phyloP scores from a whole-genome alignment of 139 green algal genomes.

The Dunaliella primolecta region DNA sequence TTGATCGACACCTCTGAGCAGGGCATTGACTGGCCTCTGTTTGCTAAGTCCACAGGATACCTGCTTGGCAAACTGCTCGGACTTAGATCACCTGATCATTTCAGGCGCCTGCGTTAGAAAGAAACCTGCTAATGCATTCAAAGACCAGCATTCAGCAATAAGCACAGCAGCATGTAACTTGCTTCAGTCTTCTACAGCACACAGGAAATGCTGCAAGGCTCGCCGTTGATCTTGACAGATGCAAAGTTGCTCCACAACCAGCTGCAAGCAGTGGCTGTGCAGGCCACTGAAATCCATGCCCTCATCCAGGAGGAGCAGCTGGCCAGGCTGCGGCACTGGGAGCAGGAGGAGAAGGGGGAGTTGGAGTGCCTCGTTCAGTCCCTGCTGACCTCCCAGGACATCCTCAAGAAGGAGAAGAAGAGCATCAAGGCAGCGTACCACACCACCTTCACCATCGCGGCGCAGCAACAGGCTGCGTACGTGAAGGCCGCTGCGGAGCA shows the following conservation, averaged over 20 bases:
- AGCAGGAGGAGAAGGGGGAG: conserved; percentile 8
- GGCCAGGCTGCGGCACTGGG: neutral
- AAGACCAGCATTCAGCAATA: too few species aligned
- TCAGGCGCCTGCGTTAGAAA: too few species aligned
- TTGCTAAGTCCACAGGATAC: too few species aligned
- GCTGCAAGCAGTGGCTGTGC: neutral
- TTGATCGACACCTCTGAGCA: too few species aligned
- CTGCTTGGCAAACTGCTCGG: too few species aligned
- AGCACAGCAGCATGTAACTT: too few species aligned
- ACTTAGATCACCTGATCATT: too few species aligned
- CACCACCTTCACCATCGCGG: neutral
- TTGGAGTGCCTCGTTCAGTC: conserved; percentile 13
- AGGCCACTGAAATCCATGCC: neutral
- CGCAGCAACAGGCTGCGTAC: neutral
- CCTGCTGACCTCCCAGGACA: conserved; percentile 20
- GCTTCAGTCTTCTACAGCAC: neutral
- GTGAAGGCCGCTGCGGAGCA: neutral
- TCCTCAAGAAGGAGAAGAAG: conserved; percentile 33
- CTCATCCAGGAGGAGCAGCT: neutral
- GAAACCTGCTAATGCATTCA: too few species aligned
- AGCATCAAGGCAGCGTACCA: conserved; percentile 12
- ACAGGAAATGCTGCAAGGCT: neutral
- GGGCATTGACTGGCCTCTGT: too few species aligned
- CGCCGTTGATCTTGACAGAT: neutral
- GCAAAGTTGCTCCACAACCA: neutral